Conservation (phyloP, 1,139 yeast genomes). For the Protomyces lactucae-debilis region DNA sequence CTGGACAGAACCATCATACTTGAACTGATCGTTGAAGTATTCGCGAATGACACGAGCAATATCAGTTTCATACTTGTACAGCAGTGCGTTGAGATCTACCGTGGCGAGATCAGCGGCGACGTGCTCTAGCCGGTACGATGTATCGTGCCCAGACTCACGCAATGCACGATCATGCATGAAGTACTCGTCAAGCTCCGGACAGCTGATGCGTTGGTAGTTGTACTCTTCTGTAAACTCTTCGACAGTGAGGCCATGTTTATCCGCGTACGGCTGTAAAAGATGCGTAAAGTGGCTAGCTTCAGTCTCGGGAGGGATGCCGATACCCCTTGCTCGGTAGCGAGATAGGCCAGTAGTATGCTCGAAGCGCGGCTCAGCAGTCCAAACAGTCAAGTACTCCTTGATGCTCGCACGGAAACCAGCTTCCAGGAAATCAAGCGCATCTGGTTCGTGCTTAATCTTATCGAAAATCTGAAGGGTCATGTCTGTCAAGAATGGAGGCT, state of each 20-base stretch:
- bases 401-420: constrained; percentile 74
- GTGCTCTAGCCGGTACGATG: constrained; percentile 85
- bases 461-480: constrained; percentile 73
- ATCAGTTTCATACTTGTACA: constrained; percentile 86
- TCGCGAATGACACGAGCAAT: constrained; percentile 62
- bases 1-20: constrained; percentile 42
- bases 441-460: constrained; percentile 45
- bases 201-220: constrained; percentile 60
- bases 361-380: constrained; percentile 70
- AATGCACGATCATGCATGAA: constrained; percentile 92
- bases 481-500: constrained; percentile 97
- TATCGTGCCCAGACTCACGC: constrained; percentile 95
- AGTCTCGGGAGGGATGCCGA: constrained; percentile 94
- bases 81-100: constrained; percentile 76
- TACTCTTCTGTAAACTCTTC: constrained; percentile 69
- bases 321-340: constrained; percentile 83
- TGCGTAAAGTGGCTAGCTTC: constrained; percentile 83
- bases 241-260: constrained; percentile 56
- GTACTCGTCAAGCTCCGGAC: constrained; percentile 79
- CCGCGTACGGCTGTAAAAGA: constrained; percentile 62
- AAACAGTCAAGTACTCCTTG: constrained; percentile 74
- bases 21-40: constrained; percentile 52
- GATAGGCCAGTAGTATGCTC: constrained; percentile 78
- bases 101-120: constrained; percentile 86
- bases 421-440: constrained; percentile 56